Evolutionary conservation across 176 grass and related monocot genomes (phyloP), one percentile per base, ranked within the genome.

Genomic region (Oryza rufipogon): DNA sequence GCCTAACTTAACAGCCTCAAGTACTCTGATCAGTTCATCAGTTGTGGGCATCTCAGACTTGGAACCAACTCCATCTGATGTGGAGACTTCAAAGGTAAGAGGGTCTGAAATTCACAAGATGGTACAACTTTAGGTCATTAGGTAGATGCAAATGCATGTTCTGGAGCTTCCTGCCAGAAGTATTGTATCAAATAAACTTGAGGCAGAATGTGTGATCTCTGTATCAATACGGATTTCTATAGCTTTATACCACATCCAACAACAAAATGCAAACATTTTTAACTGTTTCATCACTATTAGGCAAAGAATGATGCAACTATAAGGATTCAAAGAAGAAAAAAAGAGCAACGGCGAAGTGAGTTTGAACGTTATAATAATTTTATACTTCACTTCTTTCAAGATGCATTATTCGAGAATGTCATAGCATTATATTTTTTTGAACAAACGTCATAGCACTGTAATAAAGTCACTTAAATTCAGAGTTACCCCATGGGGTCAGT

Each of bases 1-100:
- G 16, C 91, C 89, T 84, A 98, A 76, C 48, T 71, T 92, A 66
- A 96, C 96, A 75, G 20, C 70, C 74, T 98, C 91, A 81, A 98
- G 88, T 60, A 96, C 89, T 86, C 63, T 74, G 30, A 91, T 82
- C 80, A 98, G 71, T 82, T 98, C 91, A 76, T 91, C 89, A 73
- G 78, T 84, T 69, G 89, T 86, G 64, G 96, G 96, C 84, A 87
- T 85, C 66, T 86, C 82, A 83, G 77, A 72, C 82, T 94, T 90
- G 60, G 46, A 49, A 73, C 22, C 74, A 26, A 83, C 34, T 45
- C 67, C 64, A 70, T 79, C 74, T 68, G 91, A 87, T 11, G 60
- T 88, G 51, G 85, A 88, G 45, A 68, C 83, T 91, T 92, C 73
- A 74, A 95, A 93, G 22, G 89, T 80, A 71, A 96, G 88, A 89